A percentile compares a stretch with the other conserved stretches of the same genome.
phyloP scores from a whole-genome alignment of 1,284 basidiomycete species.

The Heliocybe sulcata region DNA sequence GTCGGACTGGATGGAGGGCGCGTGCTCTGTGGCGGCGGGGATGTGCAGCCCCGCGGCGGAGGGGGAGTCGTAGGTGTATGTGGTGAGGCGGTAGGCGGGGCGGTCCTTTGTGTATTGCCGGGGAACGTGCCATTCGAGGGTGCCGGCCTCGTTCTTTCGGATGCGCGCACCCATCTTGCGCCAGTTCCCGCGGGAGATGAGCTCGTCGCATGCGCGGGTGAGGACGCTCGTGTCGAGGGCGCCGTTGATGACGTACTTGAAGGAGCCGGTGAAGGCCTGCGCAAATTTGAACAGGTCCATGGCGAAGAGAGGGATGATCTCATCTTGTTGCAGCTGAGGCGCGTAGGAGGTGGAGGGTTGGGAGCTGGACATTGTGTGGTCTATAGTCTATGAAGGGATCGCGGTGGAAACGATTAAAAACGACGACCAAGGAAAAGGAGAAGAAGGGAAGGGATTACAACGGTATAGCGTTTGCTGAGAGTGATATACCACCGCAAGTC shows the following conservation, averaged over 20 bases:
- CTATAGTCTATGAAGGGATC: neutral
- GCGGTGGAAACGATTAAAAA: neutral
- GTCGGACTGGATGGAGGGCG: neutral
- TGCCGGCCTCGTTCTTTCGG: slow-evolving; percentile 7
- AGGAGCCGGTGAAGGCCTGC: neutral
- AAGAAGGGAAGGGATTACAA: neutral
- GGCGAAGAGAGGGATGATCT: neutral
- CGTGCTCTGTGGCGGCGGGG: neutral
- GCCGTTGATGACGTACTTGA: neutral
- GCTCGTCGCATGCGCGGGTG: neutral
- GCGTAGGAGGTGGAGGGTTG: neutral
- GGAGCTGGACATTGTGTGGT: slow-evolving; percentile 30
- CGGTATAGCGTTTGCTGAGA: neutral
- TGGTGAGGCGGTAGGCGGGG: neutral
- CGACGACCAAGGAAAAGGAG: neutral
- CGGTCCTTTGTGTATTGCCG: neutral
- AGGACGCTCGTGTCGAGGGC: neutral
- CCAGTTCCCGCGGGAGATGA: neutral
- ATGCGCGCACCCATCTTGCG: slow-evolving; percentile 42
- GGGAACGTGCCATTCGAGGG: neutral
- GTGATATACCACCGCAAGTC: neutral
- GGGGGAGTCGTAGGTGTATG: neutral
- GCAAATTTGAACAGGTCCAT: neutral
- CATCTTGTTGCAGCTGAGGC: too few relatives aligned
- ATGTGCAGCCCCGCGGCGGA: neutral